Conservation (phyloP, 192 early-diverging fungal genomes). For the Borealophlyctis nickersoniae region DNA sequence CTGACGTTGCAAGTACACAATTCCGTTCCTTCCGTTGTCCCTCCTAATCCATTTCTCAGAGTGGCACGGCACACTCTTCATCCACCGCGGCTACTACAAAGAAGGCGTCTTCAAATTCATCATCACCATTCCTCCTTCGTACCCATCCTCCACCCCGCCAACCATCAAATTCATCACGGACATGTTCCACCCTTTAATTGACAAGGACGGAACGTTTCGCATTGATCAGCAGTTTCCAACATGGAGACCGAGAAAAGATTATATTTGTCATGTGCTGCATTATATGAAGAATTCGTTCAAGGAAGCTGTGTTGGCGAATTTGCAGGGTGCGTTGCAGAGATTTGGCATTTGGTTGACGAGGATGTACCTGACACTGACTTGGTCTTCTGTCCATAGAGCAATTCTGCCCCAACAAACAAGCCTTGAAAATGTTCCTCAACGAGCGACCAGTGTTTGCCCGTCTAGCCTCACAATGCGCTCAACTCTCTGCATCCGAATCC, state of each 20-base stretch:
- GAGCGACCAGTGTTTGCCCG: constrained; percentile 62
- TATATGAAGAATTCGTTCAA: constrained; percentile 86
- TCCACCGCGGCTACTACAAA: constrained; percentile 87
- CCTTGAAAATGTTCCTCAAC: constrained; percentile 58
- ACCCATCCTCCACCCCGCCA: constrained; percentile 69
- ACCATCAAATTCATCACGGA: constrained; percentile 66
- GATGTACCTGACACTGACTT: neutral
- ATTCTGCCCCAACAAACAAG: constrained; percentile 62
- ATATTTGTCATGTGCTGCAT: constrained; percentile 80
- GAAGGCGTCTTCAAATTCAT: constrained; percentile 88
- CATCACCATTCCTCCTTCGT: constrained; percentile 72
- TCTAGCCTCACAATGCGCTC: constrained; percentile 69
- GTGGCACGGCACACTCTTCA: constrained; percentile 84
- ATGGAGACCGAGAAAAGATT: constrained; percentile 80
- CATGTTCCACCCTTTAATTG: constrained; percentile 84
- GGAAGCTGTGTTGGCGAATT: constrained; percentile 64
- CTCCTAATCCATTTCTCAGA: constrained; percentile 32
- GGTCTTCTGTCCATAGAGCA: constrained; percentile 33
- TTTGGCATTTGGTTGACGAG: neutral
- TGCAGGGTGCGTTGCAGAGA: constrained; percentile 35
- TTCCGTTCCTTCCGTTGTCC: constrained; percentile 14
- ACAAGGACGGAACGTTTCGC: constrained; percentile 58
- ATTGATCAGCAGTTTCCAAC: constrained; percentile 75
- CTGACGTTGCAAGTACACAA: neutral
- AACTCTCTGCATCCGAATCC: constrained; percentile 67